Conservation (phyloP, 345 rosid species). For the Eucalyptus melliodora region DNA sequence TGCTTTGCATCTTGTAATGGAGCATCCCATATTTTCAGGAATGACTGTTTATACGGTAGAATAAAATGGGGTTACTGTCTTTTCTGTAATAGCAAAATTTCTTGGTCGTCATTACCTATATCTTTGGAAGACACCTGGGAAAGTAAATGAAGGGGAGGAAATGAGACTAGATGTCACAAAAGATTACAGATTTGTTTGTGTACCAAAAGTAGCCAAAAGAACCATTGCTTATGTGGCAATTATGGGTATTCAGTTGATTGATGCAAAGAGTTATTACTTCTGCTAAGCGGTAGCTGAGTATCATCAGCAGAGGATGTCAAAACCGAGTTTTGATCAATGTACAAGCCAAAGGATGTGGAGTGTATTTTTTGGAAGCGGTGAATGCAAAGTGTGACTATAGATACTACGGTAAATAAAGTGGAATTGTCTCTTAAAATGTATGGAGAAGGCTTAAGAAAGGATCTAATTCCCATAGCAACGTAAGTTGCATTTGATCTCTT, state of each 20-base stretch:
- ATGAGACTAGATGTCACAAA: background rate
- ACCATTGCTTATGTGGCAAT: background rate
- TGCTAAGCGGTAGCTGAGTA: background rate
- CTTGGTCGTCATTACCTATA: background rate
- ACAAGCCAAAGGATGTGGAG: background rate
- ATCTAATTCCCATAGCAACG: background rate
- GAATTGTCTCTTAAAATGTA: background rate
- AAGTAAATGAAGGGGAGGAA: background rate
- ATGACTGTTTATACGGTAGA: rapidly evolving
- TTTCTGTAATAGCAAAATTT: background rate
- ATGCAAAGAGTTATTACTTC: background rate
- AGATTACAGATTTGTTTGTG: background rate
- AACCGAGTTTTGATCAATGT: background rate
- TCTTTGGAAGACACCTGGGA: background rate
- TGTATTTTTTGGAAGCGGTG: background rate
- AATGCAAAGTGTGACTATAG: background rate
- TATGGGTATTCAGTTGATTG: background rate
- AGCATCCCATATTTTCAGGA: background rate
- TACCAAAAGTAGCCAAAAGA: background rate
- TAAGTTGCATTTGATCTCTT: background rate
- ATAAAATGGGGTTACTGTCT: background rate
- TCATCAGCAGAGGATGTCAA: background rate
- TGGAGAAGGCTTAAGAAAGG: background rate
- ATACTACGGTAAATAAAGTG: background rate
- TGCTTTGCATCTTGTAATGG: background rate